A percentile compares a stretch with the other conserved stretches of the same genome.
phyloP scores from a whole-genome alignment of 768 basidiomycete genomes.

The Sporobolomyces pararoseus region DNA sequence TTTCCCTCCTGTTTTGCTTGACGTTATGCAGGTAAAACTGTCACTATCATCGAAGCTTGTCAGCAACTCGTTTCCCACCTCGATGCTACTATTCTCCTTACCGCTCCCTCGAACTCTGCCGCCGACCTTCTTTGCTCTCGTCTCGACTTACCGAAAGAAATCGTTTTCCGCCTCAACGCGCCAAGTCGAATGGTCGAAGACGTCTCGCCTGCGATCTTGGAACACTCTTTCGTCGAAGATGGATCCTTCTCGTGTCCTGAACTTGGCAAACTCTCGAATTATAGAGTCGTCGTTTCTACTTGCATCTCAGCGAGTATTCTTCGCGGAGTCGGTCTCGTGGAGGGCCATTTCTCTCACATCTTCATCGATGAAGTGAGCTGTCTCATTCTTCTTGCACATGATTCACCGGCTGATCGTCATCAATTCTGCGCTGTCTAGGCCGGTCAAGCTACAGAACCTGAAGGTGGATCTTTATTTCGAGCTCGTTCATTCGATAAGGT shows the following conservation, averaged over 20 bases:
- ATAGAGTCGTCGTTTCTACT: slow-evolving; percentile 46
- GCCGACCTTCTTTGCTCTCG: slow-evolving; percentile 48
- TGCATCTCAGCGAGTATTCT: slow-evolving; percentile 40
- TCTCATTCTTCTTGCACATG: background rate
- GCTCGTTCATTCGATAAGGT: too few relatives aligned
- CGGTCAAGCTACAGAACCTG: slow-evolving; percentile 28
- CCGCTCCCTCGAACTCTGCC: slow-evolving; percentile 49
- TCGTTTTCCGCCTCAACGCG: slow-evolving; percentile 46
- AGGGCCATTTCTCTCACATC: slow-evolving; percentile 25
- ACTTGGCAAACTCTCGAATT: slow-evolving; percentile 41
- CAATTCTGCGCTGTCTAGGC: background rate
- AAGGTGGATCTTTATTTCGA: slow-evolving; percentile 1
- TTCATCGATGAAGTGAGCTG: slow-evolving; percentile 28
- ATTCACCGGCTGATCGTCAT: background rate
- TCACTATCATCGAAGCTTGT: slow-evolving; percentile 44
- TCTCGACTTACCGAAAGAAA: slow-evolving; percentile 15
- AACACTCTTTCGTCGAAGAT: slow-evolving; percentile 24
- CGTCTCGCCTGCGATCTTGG: slow-evolving; percentile 24
- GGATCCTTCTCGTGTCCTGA: slow-evolving; percentile 39
- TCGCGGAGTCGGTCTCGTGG: background rate
- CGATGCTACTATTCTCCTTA: slow-evolving; percentile 44
- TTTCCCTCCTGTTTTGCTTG: too few relatives aligned
- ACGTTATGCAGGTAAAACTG: slow-evolving; percentile 39
- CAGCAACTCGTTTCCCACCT: slow-evolving; percentile 45
- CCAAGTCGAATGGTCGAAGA: slow-evolving; percentile 46